Evolutionary conservation across 106 monocot species (phyloP).

Genomic region (Dendrobium catenatum): DNA sequence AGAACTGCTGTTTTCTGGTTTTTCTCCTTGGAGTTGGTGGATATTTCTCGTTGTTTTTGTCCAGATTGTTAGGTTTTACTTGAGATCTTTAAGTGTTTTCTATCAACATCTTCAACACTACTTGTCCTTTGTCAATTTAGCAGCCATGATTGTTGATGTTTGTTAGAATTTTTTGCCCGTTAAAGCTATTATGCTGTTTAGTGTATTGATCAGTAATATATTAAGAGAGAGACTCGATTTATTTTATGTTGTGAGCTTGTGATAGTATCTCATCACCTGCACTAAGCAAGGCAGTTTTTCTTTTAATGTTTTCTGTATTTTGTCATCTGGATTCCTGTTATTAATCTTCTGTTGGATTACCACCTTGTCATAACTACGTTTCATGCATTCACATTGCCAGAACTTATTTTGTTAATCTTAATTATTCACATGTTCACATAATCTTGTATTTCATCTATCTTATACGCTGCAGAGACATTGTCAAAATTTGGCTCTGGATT

Average conservation of each 20-base stretch:
- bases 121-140: neutral
- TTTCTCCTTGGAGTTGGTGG: too few species aligned
- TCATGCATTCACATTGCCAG: neutral
- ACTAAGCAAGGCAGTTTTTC: neutral
- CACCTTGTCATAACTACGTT: neutral
- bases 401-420: neutral
- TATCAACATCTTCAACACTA: neutral
- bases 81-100: too few species aligned
- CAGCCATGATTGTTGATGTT: neutral
- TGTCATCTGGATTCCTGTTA: neutral
- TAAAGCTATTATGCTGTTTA: neutral
- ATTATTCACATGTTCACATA: neutral
- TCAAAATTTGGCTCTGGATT: constrained; percentile 89
- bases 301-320: neutral
- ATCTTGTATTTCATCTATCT: neutral
- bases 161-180: constrained; percentile 3
- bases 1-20: too few species aligned
- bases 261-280: neutral
- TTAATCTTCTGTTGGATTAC: neutral
- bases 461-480: constrained; percentile 49
- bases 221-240: neutral
- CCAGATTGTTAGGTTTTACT: too few species aligned
- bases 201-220: neutral
- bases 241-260: neutral
- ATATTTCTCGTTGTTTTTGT: too few species aligned